These are phyloP conservation scores for Acer negundo DNA, from an alignment of 345 rosid species.

Conservation along the genomic window DNA sequence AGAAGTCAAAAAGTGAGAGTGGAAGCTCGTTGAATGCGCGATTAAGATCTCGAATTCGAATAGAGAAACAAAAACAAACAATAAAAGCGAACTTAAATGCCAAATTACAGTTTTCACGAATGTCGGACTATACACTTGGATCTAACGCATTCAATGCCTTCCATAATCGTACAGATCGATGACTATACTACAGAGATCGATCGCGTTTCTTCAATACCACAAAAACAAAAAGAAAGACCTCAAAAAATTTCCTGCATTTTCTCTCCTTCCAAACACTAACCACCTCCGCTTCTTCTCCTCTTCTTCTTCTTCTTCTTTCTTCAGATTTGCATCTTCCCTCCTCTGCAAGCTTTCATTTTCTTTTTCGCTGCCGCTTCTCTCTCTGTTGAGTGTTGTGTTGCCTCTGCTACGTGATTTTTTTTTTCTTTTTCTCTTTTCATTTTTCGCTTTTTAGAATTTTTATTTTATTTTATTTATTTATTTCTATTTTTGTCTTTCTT, in stretches of 20 bases:
- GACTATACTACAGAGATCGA: slow-evolving; percentile 22
- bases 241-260: slow-evolving; percentile 19
- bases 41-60: slow-evolving; percentile 34
- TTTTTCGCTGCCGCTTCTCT: neutral
- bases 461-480: neutral
- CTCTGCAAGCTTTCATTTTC: slow-evolving; percentile 36
- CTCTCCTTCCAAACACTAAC: slow-evolving; percentile 28
- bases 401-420: slow-evolving; percentile 21
- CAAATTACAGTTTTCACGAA: slow-evolving; percentile 26
- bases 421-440: slow-evolving; percentile 6
- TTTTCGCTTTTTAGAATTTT: neutral
- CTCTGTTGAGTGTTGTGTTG: neutral
- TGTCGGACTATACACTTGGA: slow-evolving; percentile 34
- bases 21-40: slow-evolving; percentile 8
- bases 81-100: slow-evolving; percentile 14
- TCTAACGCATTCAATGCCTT: slow-evolving; percentile 42
- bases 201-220: slow-evolving; percentile 14
- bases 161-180: slow-evolving; percentile 35
- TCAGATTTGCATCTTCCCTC: slow-evolving; percentile 45
- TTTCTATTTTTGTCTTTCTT: too few relatives aligned
- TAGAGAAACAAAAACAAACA: neutral
- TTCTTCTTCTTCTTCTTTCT: slow-evolving; percentile 19
- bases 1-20: slow-evolving; percentile 18
- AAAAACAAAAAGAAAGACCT: neutral
- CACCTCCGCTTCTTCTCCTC: neutral